These are phyloP conservation scores for Backusella tarrabulga DNA, from an alignment of 192 early-diverging fungal genomes.

Conservation along the genomic window DNA sequence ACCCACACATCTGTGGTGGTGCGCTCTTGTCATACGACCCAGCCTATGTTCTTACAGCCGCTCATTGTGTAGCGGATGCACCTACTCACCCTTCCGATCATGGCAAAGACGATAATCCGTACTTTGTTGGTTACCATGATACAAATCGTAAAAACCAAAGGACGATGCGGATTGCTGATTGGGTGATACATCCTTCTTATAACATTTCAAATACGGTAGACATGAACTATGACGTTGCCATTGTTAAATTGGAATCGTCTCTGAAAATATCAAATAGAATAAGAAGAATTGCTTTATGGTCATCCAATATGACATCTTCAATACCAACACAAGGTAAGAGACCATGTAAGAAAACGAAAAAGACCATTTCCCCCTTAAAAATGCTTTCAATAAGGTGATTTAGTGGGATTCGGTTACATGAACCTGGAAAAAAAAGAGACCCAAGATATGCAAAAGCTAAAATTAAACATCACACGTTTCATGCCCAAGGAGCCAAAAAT, in stretches of 20 bases:
- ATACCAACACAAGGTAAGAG: constrained; percentile 14
- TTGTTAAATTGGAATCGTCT: constrained; percentile 17
- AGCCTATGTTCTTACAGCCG: constrained; percentile 27
- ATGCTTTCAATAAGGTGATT: neutral
- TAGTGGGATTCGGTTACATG: constrained; percentile 29
- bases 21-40: constrained; percentile 26
- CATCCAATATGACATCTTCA: neutral
- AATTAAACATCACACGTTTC: constrained; percentile 21
- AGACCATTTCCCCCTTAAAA: neutral
- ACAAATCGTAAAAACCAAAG: constrained; percentile 14
- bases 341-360: neutral
- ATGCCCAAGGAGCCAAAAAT: neutral
- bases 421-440: constrained; percentile 9
- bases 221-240: constrained; percentile 29
- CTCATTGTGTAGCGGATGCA: constrained; percentile 27
- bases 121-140: constrained; percentile 28
- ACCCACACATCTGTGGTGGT: constrained; percentile 34
- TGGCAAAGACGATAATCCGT: constrained; percentile 11
- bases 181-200: constrained; percentile 33
- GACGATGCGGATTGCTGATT: constrained; percentile 6
- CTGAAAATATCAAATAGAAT: constrained; percentile 12
- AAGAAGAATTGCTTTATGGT: constrained; percentile 17
- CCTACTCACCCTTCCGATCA: neutral
- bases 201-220: neutral
- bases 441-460: constrained; percentile 14